Conservation (phyloP, 805 yeast genomes). For the Candida hispaniensis region DNA sequence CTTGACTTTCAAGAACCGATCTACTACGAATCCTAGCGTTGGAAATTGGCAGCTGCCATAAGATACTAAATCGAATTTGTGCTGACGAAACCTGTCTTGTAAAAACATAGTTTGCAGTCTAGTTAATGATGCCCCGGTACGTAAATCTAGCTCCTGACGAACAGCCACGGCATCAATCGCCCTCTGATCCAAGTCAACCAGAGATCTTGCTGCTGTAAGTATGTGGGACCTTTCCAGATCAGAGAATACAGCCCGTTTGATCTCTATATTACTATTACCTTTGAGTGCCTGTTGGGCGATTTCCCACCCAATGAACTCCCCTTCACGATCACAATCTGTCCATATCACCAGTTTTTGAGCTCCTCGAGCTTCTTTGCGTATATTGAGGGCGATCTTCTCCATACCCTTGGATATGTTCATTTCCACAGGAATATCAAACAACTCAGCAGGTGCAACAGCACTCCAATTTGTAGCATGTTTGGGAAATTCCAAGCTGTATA, state of each 20-base stretch:
- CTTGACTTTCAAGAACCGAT: constrained; percentile 66
- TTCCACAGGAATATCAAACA: constrained; percentile 62
- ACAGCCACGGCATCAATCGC: constrained; percentile 78
- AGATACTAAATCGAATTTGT: constrained; percentile 39
- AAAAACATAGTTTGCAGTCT: constrained; percentile 52
- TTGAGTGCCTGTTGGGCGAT: constrained; percentile 57
- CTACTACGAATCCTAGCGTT: constrained; percentile 91
- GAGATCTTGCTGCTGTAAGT: constrained; percentile 59
- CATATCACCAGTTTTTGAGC: constrained; percentile 72
- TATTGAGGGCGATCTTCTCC: constrained; percentile 49
- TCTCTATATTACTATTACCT: constrained; percentile 39
- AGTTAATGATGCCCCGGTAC: constrained; percentile 86
- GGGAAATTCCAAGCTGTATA: constrained; percentile 41
- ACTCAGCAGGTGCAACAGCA: constrained; percentile 46
- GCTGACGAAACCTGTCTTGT: constrained; percentile 27
- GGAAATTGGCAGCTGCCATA: constrained; percentile 97
- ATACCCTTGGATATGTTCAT: constrained; percentile 34
- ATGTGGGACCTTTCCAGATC: constrained; percentile 74
- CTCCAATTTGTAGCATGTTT: constrained; percentile 35
- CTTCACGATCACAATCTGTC: constrained; percentile 98
- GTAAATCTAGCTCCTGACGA: constrained; percentile 74
- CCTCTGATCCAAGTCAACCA: constrained; percentile 49
- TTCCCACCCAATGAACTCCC: constrained; percentile 86
- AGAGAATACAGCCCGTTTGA: constrained; percentile 75
- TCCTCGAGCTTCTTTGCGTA: constrained; percentile 48